Conservation (phyloP, 805 yeast genomes). For the Kluyveromyces aestuarii region DNA sequence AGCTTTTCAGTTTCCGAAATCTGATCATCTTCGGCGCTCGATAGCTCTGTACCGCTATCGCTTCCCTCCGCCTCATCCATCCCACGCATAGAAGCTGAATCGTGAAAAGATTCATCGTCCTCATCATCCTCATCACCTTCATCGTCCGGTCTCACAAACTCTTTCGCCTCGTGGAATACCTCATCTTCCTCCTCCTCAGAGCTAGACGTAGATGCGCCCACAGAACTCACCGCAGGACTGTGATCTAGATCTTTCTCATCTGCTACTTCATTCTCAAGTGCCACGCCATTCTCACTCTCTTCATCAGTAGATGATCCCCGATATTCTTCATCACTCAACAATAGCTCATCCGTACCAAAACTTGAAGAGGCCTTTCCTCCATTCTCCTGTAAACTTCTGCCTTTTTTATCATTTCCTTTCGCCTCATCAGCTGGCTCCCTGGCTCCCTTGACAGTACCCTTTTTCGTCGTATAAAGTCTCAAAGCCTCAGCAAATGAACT, state of each 20-base stretch:
- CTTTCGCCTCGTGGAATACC: constrained; percentile 18
- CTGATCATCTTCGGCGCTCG: constrained; percentile 21
- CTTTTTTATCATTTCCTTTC: neutral
- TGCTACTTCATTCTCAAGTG: neutral
- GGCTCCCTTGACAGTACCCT: neutral
- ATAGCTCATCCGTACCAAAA: neutral
- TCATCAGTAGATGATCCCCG: constrained; percentile 1
- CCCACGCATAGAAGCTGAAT: neutral
- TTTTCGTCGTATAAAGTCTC: constrained; percentile 24
- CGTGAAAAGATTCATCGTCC: constrained; percentile 10
- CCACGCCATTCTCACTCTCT: neutral
- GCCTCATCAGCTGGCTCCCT: neutral
- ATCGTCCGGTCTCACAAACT: constrained; percentile 15
- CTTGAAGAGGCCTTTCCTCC: neutral
- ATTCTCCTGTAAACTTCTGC: neutral
- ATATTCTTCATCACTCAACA: constrained; percentile 3
- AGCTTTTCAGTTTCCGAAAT: constrained; percentile 19
- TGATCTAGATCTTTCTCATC: neutral
- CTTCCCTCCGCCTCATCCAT: neutral
- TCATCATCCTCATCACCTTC: constrained; percentile 25
- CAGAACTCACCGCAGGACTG: neutral
- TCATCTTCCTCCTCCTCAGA: constrained; percentile 7
- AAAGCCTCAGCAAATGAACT: constrained; percentile 42
- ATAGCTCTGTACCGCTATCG: neutral
- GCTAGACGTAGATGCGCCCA: neutral